A percentile compares a stretch with the other conserved stretches of the same genome.
Evolutionary conservation across 176 grass and related monocot species (phyloP).

Genomic region (Pharus latifolius): DNA sequence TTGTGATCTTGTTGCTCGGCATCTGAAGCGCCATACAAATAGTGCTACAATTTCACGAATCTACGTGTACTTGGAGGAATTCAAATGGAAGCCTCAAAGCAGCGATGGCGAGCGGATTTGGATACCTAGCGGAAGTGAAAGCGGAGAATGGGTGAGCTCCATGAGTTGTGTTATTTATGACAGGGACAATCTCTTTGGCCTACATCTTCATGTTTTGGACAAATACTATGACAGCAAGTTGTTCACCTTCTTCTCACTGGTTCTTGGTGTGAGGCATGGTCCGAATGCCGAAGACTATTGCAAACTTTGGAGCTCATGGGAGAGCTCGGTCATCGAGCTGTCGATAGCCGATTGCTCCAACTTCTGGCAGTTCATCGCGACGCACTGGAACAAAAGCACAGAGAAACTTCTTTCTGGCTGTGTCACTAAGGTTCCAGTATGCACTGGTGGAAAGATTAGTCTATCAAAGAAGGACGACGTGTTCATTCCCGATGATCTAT

Average conservation of each 20-base stretch:
- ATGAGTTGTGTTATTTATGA: constrained; percentile 36
- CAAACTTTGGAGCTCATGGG: constrained; percentile 51
- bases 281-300: constrained; percentile 33
- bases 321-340: constrained; percentile 1
- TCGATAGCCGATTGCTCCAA: constrained; percentile 26
- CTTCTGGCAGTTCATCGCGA: constrained; percentile 50
- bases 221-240: constrained; percentile 43
- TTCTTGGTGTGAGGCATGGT: constrained; percentile 22
- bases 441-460: constrained; percentile 8
- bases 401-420: constrained; percentile 18
- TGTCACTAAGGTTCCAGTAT: constrained; percentile 36
- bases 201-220: constrained; percentile 37
- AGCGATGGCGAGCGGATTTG: constrained; percentile 38
- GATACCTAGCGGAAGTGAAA: constrained; percentile 18
- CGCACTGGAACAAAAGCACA: constrained; percentile 14
- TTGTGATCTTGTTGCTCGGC: constrained; percentile 21
- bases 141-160: constrained; percentile 50
- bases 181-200: constrained; percentile 25
- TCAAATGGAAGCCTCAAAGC: constrained; percentile 29
- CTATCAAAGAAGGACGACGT: constrained; percentile 32
- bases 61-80: constrained; percentile 39
- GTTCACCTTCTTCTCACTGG: constrained; percentile 27
- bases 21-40: constrained; percentile 35
- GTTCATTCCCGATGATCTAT: constrained; percentile 63
- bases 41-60: constrained; percentile 37